phyloP scores from a whole-genome alignment of 371 early-diverging fungal genomes.

The Mortierella polycephala region DNA sequence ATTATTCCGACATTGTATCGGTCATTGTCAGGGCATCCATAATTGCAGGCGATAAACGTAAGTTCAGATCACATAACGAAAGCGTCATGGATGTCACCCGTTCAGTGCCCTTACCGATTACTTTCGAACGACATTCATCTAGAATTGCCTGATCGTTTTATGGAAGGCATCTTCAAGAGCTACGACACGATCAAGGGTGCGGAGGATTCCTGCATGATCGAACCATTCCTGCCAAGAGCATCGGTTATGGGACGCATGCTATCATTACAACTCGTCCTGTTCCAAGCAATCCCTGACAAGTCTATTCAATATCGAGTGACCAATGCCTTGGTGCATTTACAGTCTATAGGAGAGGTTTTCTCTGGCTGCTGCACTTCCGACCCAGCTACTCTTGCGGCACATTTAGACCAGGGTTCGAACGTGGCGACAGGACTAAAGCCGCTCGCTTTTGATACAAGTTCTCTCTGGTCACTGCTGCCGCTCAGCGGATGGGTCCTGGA shows the following conservation, averaged over 20 bases:
- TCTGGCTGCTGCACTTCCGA: slow-evolving; percentile 49
- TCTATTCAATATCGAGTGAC: slow-evolving; percentile 38
- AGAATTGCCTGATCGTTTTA: slow-evolving; percentile 42
- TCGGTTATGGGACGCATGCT: slow-evolving; percentile 45
- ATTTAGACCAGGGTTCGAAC: slow-evolving; percentile 30
- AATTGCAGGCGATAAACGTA: slow-evolving; percentile 16
- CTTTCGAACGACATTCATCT: not conserved
- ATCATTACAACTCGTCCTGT: slow-evolving; percentile 43
- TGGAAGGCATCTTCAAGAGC: slow-evolving; percentile 45
- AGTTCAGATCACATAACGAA: not conserved
- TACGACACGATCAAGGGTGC: slow-evolving; percentile 46
- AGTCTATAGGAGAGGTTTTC: slow-evolving; percentile 49
- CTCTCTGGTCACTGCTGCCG: slow-evolving; percentile 46
- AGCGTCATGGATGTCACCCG: too few species aligned
- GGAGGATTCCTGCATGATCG: slow-evolving; percentile 33
- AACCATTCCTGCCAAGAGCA: slow-evolving; percentile 42
- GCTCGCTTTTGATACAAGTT: slow-evolving; percentile 34
- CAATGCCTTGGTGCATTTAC: slow-evolving; percentile 37
- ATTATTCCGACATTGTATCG: slow-evolving; percentile 45
- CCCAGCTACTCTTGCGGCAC: slow-evolving; percentile 27
- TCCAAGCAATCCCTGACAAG: slow-evolving; percentile 43
- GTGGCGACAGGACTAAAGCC: slow-evolving; percentile 21
- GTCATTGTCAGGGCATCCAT: slow-evolving; percentile 26
- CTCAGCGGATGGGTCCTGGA: slow-evolving; percentile 48
- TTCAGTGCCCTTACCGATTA: not conserved